Base-by-base conservation (phyloP, 768 basidiomycete species). In the Fomitopsis serialis region DNA sequence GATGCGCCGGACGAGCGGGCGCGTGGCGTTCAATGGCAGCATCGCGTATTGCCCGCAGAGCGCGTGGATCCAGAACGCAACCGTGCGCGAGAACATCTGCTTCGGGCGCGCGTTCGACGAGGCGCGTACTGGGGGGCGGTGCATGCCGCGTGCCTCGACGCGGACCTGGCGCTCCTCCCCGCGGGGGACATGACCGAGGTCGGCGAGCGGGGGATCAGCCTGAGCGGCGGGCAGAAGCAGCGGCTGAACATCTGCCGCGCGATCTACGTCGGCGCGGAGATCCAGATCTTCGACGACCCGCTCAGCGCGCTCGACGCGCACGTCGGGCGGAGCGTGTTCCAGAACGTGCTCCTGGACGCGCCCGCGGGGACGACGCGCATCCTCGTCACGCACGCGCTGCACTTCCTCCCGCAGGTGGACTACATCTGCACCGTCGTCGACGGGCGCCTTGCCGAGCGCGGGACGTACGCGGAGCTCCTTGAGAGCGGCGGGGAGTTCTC, bases 11-110 rank as follows among this genome's bases (percentile, higher is more conserved):
- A 84, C 80, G 0, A 65, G 70, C 12, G 92, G 92, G 2, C 77
- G 70, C 9, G 79, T 90, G 36, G 74, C 72, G 44, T 89, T 93
- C 61, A 86, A 89, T 53, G 90, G 87, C 0, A 78, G 80, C 10
- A 79, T 92, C 10, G 84, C 83, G 0, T 92, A 94, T 66, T 94
- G 89, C 60, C 83, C 86, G 15, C 94, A 98, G 64, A 84, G 77
- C 42, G 87, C 93, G 11, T 97, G 93, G 92, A 95, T 98, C 54
- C 90, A 93, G 82, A 88, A 91, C 66, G 80, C 90, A 0, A 95
- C 92, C 0, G 80, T 95, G 32, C 78, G 91, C 48, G 92, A 96
- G 43, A 97, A 96, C 61, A 82, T 97, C 50, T 84, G 87, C 58
- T 97, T 97, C 54, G 93, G 93, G 35, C 75, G 84, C 32, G 83